Base-by-base conservation (phyloP, 139 green algal species). In the Tetraselmis striata region DNA sequence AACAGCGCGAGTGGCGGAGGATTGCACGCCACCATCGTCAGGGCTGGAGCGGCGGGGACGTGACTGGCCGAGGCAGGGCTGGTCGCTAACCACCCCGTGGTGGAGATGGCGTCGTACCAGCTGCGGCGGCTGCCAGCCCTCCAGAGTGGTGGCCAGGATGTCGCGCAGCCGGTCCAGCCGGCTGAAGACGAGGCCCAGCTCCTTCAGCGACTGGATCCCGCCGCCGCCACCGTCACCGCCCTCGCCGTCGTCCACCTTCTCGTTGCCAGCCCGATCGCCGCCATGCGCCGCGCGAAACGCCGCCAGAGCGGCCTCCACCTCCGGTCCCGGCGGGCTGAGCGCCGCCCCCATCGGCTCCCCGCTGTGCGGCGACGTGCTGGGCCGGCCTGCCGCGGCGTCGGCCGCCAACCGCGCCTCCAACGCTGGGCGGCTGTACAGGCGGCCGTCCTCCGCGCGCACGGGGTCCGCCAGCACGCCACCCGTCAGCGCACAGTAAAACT, bases 91-190 rank as follows among this genome's bases (percentile, higher is more conserved):
- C n/a, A n/a, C n/a, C n/a, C n/a, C n/a, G n/a, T n/a, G n/a, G n/a
- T n/a, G n/a, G n/a, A n/a, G n/a, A n/a, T n/a, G n/a, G n/a, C n/a
- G n/a, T n/a, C n/a, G n/a, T 28, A 59, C 31, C 28, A 81, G 29
- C 26, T 59, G 31, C 28, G 77, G 77, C 22, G 77, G 77, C 30
- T 81, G 30, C 77, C 77, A 81, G 5, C 77, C 77, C 31, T 81
- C 77, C 11, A 81, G 77, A 11, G 29, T 45, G 28, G 29, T 31
- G 11, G 30, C 31, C 5, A 81, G 77, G 29, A 81, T 28, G 11
- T 81, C 77, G 11, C 77, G 77, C 77, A 81, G 31, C 26, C 28
- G 31, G 77, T 81, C 77, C 27, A 81, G 77, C 31, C 18, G 26
- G 26, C 28, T 81, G 29, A 81, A 81, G 28, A 32, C 24, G 77